Evolutionary conservation across 2,329 filamentous ascomycete species (phyloP), one percentile per base, ranked within the genome.

Genomic region (Claviceps citrina): DNA sequence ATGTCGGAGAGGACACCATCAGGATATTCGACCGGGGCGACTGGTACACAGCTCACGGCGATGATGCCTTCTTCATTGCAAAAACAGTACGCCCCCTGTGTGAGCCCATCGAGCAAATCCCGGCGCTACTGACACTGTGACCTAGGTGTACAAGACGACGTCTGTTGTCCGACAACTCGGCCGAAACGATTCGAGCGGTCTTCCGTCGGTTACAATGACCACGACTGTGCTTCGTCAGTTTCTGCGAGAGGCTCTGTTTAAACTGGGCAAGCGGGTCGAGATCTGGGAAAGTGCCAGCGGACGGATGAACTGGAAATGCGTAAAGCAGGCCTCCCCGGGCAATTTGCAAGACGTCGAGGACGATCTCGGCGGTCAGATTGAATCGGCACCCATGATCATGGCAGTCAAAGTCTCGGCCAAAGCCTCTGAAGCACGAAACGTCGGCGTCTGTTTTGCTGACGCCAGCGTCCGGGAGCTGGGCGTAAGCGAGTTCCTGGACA

Each of bases 401-500:
- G 84, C 91, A 0, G 85, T 98, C 55, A 96, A 95, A 60, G 79
- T 96, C 19, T 82, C 83, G 0, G 77, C 85, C n/a, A 93, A 83
- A 56, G 84, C 85, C 1, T 74, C 73, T 0, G 89, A 96, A 57
- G 84, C 81, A 5, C 73, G 91, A 34, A 84, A 74, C 47, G 81
- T 98, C 0, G 91, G 91, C 7, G 89, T 98, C 5, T 96, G 91
- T 62, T 98, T 98, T 56, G 93, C 91, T 7, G 91, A 98, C 66
- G 91, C 93, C 1, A 95, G 85, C 49, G 89, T 96, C 20, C 74
- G 91, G 38, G 91, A 98, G 64, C 71, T 98, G 2, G 91, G 91
- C 7, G 86, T 98, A 40, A 94, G 84, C 66, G 93, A 98, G 56
- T 98, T 98, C 49, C 73, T 94, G n/a, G 91, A 98, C 67, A 98